A percentile compares a stretch with the other conserved stretches of the same genome.
Conservation (phyloP, 2,329 filamentous ascomycete species). For the Fusarium fujikuroi region DNA sequence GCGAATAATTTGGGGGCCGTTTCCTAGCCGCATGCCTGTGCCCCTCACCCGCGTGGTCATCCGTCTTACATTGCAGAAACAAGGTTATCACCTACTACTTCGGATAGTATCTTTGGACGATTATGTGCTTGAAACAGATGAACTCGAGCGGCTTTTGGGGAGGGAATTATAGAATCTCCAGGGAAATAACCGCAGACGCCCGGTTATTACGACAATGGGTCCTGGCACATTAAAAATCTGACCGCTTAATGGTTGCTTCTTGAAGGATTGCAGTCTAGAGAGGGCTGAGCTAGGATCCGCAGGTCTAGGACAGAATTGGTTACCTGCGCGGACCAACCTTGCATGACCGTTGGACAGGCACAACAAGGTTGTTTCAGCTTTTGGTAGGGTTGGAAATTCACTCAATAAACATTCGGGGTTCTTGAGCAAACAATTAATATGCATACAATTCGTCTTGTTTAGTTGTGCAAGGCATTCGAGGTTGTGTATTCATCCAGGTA, state of each 20-base stretch:
- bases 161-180: not conserved
- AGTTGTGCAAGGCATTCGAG: too few species aligned
- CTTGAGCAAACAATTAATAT: too few species aligned
- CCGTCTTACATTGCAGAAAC: not conserved
- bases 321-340: not conserved
- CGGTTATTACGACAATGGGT: not conserved
- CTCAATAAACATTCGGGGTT: not conserved
- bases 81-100: not conserved
- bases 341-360: not conserved
- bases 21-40: not conserved
- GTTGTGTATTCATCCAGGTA: not conserved
- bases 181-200: not conserved
- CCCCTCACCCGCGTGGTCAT: not conserved
- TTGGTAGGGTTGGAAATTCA: not conserved
- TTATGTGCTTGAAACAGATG: not conserved
- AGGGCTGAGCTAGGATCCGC: not conserved
- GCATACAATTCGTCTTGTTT: too few species aligned
- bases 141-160: not conserved
- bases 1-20: not conserved
- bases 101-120: too few species aligned
- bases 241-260: not conserved
- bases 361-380: conserved; percentile 1
- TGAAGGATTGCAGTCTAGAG: not conserved
- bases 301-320: not conserved
- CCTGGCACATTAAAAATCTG: not conserved